phyloP scores from a whole-genome alignment of 345 rosid genomes.

The Toxicodendron radicans region DNA sequence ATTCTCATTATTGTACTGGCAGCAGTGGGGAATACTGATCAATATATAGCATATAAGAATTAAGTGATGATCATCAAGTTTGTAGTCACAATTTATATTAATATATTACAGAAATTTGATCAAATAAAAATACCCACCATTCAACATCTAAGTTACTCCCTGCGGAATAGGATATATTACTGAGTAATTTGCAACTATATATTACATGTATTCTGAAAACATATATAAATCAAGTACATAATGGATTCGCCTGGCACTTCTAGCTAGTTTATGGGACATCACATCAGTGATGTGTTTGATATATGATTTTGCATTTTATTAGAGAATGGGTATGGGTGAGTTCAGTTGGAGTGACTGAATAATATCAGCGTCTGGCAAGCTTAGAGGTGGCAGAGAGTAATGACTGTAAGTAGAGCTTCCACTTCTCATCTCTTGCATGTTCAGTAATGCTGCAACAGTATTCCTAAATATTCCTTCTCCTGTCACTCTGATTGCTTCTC shows the following conservation, averaged over 20 bases:
- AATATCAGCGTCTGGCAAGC: slow-evolving; percentile 55
- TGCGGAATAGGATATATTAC: too few species aligned
- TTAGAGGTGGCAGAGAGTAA: slow-evolving; percentile 79
- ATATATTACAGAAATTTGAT: too few species aligned
- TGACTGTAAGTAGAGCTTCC: slow-evolving; percentile 72
- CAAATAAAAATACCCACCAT: too few species aligned
- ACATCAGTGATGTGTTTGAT: too few species aligned
- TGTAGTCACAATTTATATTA: too few species aligned
- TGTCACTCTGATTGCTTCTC: slow-evolving; percentile 30
- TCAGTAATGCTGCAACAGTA: slow-evolving; percentile 69
- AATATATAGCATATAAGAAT: too few species aligned
- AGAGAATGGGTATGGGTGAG: slow-evolving; percentile 60
- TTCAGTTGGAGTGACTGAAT: slow-evolving; percentile 41
- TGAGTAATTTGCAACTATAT: background rate
- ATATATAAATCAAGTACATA: background rate
- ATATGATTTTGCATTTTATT: background rate
- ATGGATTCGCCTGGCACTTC: too few species aligned
- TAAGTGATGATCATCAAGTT: too few species aligned
- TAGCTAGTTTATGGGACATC: too few species aligned
- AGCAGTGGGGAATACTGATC: too few species aligned
- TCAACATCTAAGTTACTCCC: too few species aligned
- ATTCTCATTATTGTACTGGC: too few species aligned
- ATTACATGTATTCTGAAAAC: background rate
- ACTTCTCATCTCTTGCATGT: slow-evolving; percentile 77
- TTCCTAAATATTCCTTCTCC: slow-evolving; percentile 75